Evolutionary conservation across 148 eudicot species (phyloP).

Genomic region (Pouteria glomerata): DNA sequence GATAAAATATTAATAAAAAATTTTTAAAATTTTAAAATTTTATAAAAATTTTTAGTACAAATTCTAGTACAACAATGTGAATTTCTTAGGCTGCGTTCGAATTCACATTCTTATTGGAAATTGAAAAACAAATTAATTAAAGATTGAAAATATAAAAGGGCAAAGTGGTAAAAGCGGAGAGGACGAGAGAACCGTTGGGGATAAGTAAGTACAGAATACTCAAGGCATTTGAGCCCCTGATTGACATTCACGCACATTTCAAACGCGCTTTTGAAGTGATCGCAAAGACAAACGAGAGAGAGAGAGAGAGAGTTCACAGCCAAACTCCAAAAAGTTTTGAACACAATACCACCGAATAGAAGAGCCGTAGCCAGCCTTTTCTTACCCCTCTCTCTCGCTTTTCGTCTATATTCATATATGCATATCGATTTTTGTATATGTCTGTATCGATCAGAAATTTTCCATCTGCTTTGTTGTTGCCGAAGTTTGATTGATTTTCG

Average conservation of each 20-base stretch:
- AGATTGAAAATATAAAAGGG: no score
- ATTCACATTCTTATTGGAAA: no score
- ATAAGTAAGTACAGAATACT: neutral
- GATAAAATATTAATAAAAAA: no score
- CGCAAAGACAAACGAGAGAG: neutral
- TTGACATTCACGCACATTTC: neutral
- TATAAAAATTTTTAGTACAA: no score
- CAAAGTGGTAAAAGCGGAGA: no score
- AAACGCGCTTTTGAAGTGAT: neutral
- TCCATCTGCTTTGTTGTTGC: neutral
- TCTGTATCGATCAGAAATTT: neutral
- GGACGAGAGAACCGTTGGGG: neutral
- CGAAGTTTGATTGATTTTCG: neutral
- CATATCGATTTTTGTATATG: neutral
- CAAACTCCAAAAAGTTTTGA: neutral
- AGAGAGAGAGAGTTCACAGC: neutral
- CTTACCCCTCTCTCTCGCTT: neutral
- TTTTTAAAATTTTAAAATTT: no score
- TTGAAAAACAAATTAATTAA: no score
- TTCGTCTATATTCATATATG: neutral
- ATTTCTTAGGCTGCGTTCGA: no score
- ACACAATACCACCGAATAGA: neutral
- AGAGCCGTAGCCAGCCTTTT: slow-evolving; percentile 18
- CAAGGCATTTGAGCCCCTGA: neutral
- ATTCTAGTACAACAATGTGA: no score